Percentiles rank a stretch among this genome's conserved stretches.
Evolutionary conservation across 306 rosid species (phyloP).

Genomic region (Geum urbanum): DNA sequence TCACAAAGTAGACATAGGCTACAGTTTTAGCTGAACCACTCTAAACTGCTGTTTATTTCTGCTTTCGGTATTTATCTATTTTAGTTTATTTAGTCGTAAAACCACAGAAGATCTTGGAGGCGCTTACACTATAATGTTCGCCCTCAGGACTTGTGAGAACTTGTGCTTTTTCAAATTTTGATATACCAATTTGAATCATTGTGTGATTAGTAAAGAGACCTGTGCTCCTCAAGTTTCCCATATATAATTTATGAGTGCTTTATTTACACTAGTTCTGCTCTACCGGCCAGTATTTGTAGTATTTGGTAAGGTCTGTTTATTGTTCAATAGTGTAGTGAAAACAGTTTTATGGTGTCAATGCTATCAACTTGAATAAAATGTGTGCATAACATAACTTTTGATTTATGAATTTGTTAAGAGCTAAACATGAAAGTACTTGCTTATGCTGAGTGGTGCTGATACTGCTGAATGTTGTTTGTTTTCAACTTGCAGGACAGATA

Average conservation of each 20-base stretch:
- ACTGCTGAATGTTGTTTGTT: conserved; percentile 10
- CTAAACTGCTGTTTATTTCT: too few species aligned
- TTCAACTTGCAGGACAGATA: conserved; percentile 78
- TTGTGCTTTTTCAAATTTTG: too few species aligned
- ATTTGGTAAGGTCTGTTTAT: neutral
- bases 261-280: neutral
- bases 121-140: too few species aligned
- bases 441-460: conserved; percentile 21
- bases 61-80: too few species aligned
- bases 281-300: neutral
- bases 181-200: neutral
- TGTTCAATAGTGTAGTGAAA: neutral
- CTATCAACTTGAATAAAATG: neutral
- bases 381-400: neutral
- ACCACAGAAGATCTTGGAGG: too few species aligned
- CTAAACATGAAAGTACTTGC: neutral
- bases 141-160: too few species aligned
- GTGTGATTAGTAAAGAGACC: neutral
- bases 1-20: too few species aligned
- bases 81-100: too few species aligned
- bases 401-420: neutral
- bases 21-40: too few species aligned
- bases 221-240: neutral
- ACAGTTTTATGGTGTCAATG: neutral
- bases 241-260: neutral